Evolutionary conservation across 2,329 filamentous ascomycete genomes (phyloP), one percentile per base, ranked within the genome.

Genomic region (Hypoxylon sp.): DNA sequence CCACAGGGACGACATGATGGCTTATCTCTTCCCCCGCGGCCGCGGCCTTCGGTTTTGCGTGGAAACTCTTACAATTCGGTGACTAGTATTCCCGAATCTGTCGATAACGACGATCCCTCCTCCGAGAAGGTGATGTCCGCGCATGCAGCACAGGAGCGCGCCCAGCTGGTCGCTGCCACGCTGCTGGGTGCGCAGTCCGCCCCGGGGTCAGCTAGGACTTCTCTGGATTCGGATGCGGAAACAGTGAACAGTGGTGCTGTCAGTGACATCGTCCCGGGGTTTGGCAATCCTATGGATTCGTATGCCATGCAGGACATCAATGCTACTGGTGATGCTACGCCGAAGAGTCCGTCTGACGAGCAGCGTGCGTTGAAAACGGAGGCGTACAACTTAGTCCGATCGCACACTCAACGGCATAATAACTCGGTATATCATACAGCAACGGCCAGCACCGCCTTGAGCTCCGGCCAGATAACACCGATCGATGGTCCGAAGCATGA

Each of bases 91-190:
- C 54, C 51, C 2, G 64, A 67, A 25, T 68, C 66, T 7, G 57
- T 63, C 34, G 66, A 63, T 5, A 59, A 55, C 26, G 52, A 56
- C 9, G 59, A 63, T 32, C 52, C 57, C 3, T 55, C 50, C 17
- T 66, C 62, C 12, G 63, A 67, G 35, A 66, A 63, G 27, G 65
- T 57, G 4, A 54, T 64, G 26, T 68, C 73, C 13, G 74, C 73
- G 5, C 69, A 71, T n/a, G 73, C 73, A 13, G 75, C 75, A 2
- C 75, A 74, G 44, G 72, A 72, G 49, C 70, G 75, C 36, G 75
- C 74, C 2, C 69, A 71, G 37, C 65, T 73, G 48, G 66, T 78
- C 23, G 75, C 74, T 2, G 73, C 71, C 17, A 73, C 67, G 19
- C 65, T 77, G 21, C 64, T 68, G 16, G 62, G 64, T 5, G 69